Conservation (phyloP, 2,329 filamentous ascomycete genomes). For the Clonostachys sp. region DNA sequence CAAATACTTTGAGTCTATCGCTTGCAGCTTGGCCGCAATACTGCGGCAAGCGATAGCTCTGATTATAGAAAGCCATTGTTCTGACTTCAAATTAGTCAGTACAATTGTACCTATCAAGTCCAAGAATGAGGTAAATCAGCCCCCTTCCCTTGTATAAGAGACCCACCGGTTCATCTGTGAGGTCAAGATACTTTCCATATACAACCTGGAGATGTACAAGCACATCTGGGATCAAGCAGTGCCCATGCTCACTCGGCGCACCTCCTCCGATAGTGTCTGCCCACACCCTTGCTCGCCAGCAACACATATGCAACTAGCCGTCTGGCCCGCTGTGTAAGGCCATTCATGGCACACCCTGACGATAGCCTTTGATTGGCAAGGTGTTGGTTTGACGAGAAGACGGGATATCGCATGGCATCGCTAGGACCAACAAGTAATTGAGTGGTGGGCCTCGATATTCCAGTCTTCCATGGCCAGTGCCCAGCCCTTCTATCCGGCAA, state of each 20-base stretch:
- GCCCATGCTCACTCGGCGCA: not conserved
- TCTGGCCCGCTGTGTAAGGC: not conserved
- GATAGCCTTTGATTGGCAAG: constrained; percentile 1
- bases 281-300: constrained; percentile 1
- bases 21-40: constrained; percentile 1
- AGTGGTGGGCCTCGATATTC: too few species aligned
- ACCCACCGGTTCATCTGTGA: too few species aligned
- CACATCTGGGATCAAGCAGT: too few species aligned
- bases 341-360: not conserved
- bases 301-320: constrained; percentile 3
- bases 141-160: too few species aligned
- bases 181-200: too few species aligned
- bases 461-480: too few species aligned
- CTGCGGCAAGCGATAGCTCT: not conserved
- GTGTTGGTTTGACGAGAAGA: constrained; percentile 1
- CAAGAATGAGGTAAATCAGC: too few species aligned
- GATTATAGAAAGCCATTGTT: not conserved
- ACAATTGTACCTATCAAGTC: too few species aligned
- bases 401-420: constrained; percentile 1
- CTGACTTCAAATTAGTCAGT: too few species aligned
- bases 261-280: not conserved
- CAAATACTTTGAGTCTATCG: constrained; percentile 9
- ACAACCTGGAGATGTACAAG: too few species aligned
- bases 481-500: too few species aligned
- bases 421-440: too few species aligned